phyloP scores from a whole-genome alignment of 2,329 filamentous ascomycete genomes.

The Xylaria hypoxylon region DNA sequence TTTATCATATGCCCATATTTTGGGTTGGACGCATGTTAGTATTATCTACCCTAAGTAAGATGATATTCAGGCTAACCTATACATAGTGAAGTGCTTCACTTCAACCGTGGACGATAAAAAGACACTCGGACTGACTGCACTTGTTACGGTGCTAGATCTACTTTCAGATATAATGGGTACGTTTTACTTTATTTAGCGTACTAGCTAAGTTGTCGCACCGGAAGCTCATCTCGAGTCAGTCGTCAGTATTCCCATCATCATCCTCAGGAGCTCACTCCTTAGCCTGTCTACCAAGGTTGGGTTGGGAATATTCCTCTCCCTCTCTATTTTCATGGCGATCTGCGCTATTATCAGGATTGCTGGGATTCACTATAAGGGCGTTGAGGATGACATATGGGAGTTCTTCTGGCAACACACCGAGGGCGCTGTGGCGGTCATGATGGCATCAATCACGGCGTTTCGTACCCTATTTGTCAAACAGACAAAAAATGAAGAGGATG shows the following conservation, averaged over 20 bases:
- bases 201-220: conserved; percentile 3
- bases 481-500: no score
- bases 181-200: conserved; percentile 1
- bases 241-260: conserved; percentile 43
- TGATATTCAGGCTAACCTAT: conserved; percentile 13
- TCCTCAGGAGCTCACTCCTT: conserved; percentile 37
- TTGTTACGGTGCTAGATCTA: conserved; percentile 41
- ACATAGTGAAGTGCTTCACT: conserved; percentile 37
- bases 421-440: conserved; percentile 41
- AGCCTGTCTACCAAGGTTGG: conserved; percentile 37
- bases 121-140: conserved; percentile 35
- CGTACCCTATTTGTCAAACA: conserved; percentile 40
- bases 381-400: conserved; percentile 41
- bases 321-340: conserved; percentile 43
- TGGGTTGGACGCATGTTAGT: conserved; percentile 37
- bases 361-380: conserved; percentile 27
- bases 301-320: conserved; percentile 40
- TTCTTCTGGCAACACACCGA: conserved; percentile 45
- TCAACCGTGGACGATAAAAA: conserved; percentile 34
- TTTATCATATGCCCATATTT: conserved; percentile 44
- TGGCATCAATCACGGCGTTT: conserved; percentile 44
- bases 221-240: conserved; percentile 28
- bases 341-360: conserved; percentile 37
- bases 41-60: background rate
- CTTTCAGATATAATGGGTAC: conserved; percentile 41